phyloP scores from a whole-genome alignment of 768 basidiomycete species.

The Ephemerocybe angulata region DNA sequence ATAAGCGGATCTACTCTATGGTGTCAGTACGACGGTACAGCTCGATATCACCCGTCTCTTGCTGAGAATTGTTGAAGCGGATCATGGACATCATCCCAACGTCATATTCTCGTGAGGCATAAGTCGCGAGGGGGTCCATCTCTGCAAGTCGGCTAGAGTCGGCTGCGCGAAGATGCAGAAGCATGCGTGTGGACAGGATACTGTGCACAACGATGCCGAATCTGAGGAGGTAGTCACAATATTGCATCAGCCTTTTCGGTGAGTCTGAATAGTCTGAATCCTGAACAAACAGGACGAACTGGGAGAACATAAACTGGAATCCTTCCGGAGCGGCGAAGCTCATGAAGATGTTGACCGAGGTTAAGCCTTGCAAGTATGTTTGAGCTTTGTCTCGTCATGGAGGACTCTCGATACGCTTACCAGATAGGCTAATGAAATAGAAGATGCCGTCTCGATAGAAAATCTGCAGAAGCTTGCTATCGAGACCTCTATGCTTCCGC shows the following conservation, averaged over 20 bases:
- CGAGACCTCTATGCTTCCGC: neutral
- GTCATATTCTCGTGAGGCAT: too few species aligned
- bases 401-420: neutral
- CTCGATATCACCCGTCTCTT: too few species aligned
- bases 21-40: too few species aligned
- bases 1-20: too few species aligned
- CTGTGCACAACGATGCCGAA: neutral
- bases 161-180: neutral
- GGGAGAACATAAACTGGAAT: neutral
- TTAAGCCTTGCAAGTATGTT: neutral
- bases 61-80: too few species aligned
- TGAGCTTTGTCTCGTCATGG: neutral
- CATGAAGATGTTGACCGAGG: neutral
- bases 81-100: too few species aligned
- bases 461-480: neutral
- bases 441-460: neutral
- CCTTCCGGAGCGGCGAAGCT: neutral
- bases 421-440: neutral
- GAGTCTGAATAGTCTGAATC: too few species aligned
- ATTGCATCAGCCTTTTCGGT: neutral
- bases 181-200: neutral
- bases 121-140: too few species aligned
- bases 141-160: too few species aligned
- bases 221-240: neutral
- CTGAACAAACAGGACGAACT: neutral